These are phyloP conservation scores for Ogataea neopini DNA, from an alignment of 805 yeast genomes.

Conservation along the genomic window DNA sequence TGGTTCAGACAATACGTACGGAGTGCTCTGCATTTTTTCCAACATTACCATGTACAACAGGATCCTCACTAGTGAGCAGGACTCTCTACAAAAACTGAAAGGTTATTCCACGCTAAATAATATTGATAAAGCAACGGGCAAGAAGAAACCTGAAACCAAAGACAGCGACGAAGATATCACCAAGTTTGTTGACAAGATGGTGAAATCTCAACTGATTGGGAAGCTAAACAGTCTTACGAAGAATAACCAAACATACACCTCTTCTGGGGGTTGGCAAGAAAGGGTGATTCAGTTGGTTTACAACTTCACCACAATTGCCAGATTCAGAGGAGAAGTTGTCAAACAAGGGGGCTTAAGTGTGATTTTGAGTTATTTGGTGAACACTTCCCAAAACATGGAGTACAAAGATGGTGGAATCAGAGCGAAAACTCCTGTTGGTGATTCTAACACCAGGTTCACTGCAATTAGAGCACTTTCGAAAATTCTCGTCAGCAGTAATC, in stretches of 20 bases:
- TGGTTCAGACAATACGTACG: constrained; percentile 32
- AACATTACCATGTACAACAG: constrained; percentile 41
- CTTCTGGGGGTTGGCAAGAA: constrained; percentile 27
- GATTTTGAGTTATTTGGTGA: constrained; percentile 40
- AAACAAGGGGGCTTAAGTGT: constrained; percentile 48
- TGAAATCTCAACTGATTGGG: constrained; percentile 22
- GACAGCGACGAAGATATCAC: constrained; percentile 34
- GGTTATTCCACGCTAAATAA: constrained; percentile 33
- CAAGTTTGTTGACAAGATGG: constrained; percentile 29
- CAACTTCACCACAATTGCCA: constrained; percentile 34
- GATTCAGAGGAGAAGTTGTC: constrained; percentile 39
- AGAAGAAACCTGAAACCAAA: constrained; percentile 27
- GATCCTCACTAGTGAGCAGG: constrained; percentile 31
- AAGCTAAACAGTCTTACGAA: constrained; percentile 19
- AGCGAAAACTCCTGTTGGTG: constrained; percentile 21
- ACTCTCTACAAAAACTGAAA: constrained; percentile 40
- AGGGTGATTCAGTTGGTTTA: constrained; percentile 38
- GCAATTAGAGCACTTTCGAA: constrained; percentile 47
- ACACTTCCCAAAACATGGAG: constrained; percentile 30
- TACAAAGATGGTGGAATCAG: constrained; percentile 27
- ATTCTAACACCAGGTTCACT: constrained; percentile 28
- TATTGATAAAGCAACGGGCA: constrained; percentile 31
- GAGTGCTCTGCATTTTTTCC: constrained; percentile 42
- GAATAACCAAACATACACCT: constrained; percentile 5
- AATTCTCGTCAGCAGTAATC: constrained; percentile 46